Evolutionary conservation across 31 red algal genomes (phyloP).

Genomic region (Odonthalia washingtoniensis): DNA sequence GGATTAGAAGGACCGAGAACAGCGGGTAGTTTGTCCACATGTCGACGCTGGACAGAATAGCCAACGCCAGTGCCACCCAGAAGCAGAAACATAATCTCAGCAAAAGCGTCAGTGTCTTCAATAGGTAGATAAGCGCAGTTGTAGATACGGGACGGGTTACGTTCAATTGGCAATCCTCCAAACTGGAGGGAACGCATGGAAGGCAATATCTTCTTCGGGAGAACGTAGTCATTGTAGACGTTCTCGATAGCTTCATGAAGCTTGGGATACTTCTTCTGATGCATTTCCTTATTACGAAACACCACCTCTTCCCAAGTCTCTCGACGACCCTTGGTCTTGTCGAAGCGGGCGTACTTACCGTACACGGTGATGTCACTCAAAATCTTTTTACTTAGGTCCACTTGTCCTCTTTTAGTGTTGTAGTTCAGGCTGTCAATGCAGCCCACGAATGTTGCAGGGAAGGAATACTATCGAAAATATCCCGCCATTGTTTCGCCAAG

Average conservation of each 20-base stretch:
- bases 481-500: background rate
- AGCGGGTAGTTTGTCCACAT: slow-evolving; percentile 26
- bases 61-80: slow-evolving; percentile 24
- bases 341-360: background rate
- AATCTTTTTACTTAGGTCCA: slow-evolving; percentile 17
- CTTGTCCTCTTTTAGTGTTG: background rate
- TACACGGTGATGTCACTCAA: background rate
- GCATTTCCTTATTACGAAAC: background rate
- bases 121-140: slow-evolving; percentile 30
- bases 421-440: background rate
- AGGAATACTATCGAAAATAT: background rate
- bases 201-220: slow-evolving; percentile 4
- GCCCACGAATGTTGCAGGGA: too few relatives aligned
- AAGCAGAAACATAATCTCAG: slow-evolving; percentile 35
- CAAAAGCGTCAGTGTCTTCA: slow-evolving; percentile 9
- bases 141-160: background rate
- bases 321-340: background rate
- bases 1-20: background rate
- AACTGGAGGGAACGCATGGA: slow-evolving; percentile 19
- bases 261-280: slow-evolving; percentile 10
- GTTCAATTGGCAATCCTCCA: slow-evolving; percentile 12
- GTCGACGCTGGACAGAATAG: slow-evolving; percentile 11
- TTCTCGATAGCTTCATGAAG: slow-evolving; percentile 12
- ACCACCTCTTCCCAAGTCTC: slow-evolving; percentile 29
- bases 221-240: background rate